Evolutionary conservation across 2,329 filamentous ascomycete genomes (phyloP).

Genomic region (Penicillium sp.): DNA sequence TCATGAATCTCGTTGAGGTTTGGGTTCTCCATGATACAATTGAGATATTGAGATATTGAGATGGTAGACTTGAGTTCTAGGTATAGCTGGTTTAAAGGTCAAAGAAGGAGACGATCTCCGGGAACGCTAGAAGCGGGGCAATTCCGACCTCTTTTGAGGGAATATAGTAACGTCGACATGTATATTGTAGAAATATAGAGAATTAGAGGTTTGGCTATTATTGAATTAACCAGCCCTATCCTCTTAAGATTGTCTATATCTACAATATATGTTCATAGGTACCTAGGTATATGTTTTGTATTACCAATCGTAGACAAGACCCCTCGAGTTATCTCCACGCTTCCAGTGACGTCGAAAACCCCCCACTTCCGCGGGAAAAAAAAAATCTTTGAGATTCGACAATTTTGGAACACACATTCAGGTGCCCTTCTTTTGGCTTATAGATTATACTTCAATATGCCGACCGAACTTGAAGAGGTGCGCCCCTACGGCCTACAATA

Average conservation of each 20-base stretch:
- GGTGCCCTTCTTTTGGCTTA: neutral
- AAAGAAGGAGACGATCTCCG: conserved; percentile 1
- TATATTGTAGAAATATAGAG: too few relatives aligned
- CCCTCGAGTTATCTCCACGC: conserved; percentile 3
- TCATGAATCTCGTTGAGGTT: conserved; percentile 44
- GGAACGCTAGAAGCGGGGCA: conserved; percentile 5
- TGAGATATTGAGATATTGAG: neutral
- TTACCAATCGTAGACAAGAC: neutral
- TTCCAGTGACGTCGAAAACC: conserved; percentile 17
- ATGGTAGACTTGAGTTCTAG: neutral
- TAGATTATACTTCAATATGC: conserved; percentile 54
- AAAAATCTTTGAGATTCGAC: conserved; percentile 11
- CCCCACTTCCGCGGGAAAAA: conserved; percentile 19
- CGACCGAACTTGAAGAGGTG: conserved; percentile 75
- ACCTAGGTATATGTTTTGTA: neutral
- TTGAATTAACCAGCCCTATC: neutral
- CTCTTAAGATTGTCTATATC: neutral
- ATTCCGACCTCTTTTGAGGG: neutral
- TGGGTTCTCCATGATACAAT: conserved; percentile 14
- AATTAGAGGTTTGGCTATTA: neutral
- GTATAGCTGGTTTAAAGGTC: neutral
- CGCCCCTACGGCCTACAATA: conserved; percentile 8
- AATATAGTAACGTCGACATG: neutral
- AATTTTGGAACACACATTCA: neutral
- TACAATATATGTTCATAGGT: too few relatives aligned